These are phyloP conservation scores for Leptodontidium sp. DNA, from an alignment of 2,329 filamentous ascomycete species.

Conservation along the genomic window DNA sequence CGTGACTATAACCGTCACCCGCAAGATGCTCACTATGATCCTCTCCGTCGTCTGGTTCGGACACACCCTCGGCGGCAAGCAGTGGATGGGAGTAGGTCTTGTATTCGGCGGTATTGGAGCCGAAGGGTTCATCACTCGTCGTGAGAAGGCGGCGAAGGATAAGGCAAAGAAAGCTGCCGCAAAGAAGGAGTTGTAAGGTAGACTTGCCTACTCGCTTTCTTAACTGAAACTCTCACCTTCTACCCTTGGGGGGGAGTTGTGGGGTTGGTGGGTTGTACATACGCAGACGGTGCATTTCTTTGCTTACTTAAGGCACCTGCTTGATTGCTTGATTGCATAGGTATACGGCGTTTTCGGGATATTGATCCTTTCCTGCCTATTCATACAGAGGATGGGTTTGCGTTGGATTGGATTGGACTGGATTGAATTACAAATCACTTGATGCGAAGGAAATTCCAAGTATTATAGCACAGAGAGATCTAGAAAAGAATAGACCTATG, in stretches of 20 bases:
- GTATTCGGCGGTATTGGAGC: slow-evolving; percentile 96
- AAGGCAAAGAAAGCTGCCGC: slow-evolving; percentile 21
- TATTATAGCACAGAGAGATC: neutral
- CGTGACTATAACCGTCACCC: slow-evolving; percentile 94
- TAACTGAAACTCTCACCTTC: neutral
- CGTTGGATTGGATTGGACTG: neutral
- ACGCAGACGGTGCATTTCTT: neutral
- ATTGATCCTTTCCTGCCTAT: neutral
- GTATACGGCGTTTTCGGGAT: neutral
- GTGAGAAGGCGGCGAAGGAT: slow-evolving; percentile 85
- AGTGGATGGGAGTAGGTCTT: slow-evolving; percentile 90
- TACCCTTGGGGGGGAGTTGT: neutral
- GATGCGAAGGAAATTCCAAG: neutral
- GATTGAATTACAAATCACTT: neutral
- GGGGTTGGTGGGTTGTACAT: neutral
- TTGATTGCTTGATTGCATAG: neutral
- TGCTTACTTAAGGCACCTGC: neutral
- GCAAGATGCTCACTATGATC: slow-evolving; percentile 99
- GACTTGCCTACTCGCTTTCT: neutral
- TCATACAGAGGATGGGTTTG: neutral
- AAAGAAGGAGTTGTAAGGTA: slow-evolving; percentile 42
- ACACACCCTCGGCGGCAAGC: slow-evolving; percentile 84
- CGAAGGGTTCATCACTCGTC: slow-evolving; percentile 81
- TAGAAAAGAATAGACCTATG: neutral
- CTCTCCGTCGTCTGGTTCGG: slow-evolving; percentile 95